Percentiles rank a stretch among this genome's conserved stretches.
phyloP scores from a whole-genome alignment of 176 grass and related monocot species.

The Carex myosuroides region DNA sequence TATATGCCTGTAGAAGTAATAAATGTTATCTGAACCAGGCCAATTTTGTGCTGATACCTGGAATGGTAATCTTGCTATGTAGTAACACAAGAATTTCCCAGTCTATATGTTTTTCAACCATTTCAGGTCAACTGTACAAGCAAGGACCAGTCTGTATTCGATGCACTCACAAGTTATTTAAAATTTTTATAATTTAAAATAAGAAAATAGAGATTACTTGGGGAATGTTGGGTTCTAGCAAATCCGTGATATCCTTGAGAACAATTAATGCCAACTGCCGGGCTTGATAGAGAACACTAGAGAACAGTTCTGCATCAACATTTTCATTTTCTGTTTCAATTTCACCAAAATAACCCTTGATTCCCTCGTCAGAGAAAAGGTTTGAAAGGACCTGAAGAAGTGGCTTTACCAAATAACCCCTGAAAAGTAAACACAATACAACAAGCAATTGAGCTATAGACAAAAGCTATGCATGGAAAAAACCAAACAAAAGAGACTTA shows the following conservation, averaged over 20 bases:
- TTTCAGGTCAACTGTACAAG: background rate
- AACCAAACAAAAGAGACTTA: background rate
- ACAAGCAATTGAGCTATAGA: background rate
- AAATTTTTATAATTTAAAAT: background rate
- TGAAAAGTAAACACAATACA: conserved; percentile 12
- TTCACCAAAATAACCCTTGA: conserved; percentile 31
- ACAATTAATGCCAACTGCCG: conserved; percentile 59
- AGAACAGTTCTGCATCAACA: conserved; percentile 34
- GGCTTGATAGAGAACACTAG: conserved; percentile 47
- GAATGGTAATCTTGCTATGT: background rate
- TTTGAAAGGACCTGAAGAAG: conserved; percentile 65
- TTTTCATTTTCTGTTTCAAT: conserved; percentile 23
- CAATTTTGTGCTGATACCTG: background rate
- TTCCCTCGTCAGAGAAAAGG: conserved; percentile 56
- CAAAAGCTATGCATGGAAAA: background rate
- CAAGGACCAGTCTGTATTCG: background rate
- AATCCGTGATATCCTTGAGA: conserved; percentile 89
- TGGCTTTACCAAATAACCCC: conserved; percentile 43
- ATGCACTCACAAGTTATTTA: background rate
- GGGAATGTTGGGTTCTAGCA: conserved; percentile 34
- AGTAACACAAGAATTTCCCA: background rate
- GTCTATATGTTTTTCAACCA: background rate
- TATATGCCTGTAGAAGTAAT: background rate
- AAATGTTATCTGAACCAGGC: background rate
- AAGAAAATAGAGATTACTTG: conserved; percentile 24